Evolutionary conservation across 2,329 filamentous ascomycete genomes (phyloP), one percentile per base, ranked within the genome.

Genomic region (Aureobasidium uvarum): DNA sequence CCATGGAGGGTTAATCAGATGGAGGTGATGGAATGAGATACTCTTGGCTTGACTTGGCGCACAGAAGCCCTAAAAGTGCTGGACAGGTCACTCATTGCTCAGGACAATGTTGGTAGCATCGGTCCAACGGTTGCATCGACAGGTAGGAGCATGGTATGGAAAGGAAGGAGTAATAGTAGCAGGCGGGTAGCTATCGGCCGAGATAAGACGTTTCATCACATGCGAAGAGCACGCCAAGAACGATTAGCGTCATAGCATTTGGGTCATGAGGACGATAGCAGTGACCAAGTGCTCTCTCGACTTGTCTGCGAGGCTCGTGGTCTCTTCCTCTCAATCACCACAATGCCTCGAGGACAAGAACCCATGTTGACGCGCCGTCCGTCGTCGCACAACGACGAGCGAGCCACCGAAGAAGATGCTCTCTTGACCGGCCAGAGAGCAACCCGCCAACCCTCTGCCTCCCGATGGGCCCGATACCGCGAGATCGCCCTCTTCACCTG

Each of bases 401-500:
- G 85, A 52, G 66, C 66, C 7, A 68, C 69, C 8, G 86, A 87
- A 75, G 85, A 87, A 76, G 84, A 89, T 71, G 84, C 84, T 48
- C 78, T 89, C 67, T 76, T 88, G 66, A 84, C 86, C 43, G 82
- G 87, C 69, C 76, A 86, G 72, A 76, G 73, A 36, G 71, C 14
- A 62, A 66, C 65, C 70, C 72, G 52, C 54, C 69, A 68, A 64
- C 72, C 70, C 63, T 69, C 72, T 62, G 71, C 74, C 52, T 77
- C 79, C 64, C 77, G 76, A 66, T 84, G 85, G 76, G 75, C 84
- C 65, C 82, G 84, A 73, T 89, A 86, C 85, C 86, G 89, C 68
- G 91, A 97, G 74, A 77, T 90, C 62, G 84, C 88, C 28, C 79
- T 96, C 68, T 93, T 96, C 74, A 78, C 84, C 56, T 96, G 93